Base-by-base conservation (phyloP, 805 yeast species). In the Spathaspora boniae region DNA sequence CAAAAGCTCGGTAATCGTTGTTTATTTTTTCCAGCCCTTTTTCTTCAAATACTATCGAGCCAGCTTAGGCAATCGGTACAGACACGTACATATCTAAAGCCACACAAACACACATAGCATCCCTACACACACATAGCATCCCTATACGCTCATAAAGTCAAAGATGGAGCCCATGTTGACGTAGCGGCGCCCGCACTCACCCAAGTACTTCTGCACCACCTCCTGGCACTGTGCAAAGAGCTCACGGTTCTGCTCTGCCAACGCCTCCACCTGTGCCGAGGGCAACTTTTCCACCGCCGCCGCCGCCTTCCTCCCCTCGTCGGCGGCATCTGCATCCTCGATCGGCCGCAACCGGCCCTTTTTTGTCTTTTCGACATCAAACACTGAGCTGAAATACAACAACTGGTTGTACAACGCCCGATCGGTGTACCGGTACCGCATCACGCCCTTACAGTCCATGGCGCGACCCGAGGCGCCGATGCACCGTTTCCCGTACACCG, bases 401-500 rank as follows among this genome's bases (percentile, higher is more conserved):
- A 93, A 65, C 60, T 93, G 98, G 50, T 86, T 86, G 67, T 89
- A 91, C 26, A 93, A 68, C 34, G 78, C 82, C 53, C 82, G 82
- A 56, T 86, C 96, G 17, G 79, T 68, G 55, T 85, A 93, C 39
- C 71, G 72, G 58, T 79, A 84, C 40, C 76, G 68, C 87, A 88
- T 82, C 8, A 82, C 76, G 25, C 98, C 97, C 49, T 85, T 82
- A 51, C 86, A 80, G 15, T 78, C 78, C 44, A 65, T 72, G 1
- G 80, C 78, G 27, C 64, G 70, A 2, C 86, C 86, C 50, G 71
- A 72, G 39, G 58, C 58, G 27, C 86, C 83, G 40, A 87, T 69
- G 57, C 98, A 88, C 46, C 91, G 73, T 47, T 81, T 78, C 35
- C 98, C 98, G 51, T 86, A 87, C 4, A 89, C 96, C 15, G 89